These are phyloP conservation scores for Microascus cirrosus DNA, from an alignment of 2,329 filamentous ascomycete genomes.

Conservation along the genomic window DNA sequence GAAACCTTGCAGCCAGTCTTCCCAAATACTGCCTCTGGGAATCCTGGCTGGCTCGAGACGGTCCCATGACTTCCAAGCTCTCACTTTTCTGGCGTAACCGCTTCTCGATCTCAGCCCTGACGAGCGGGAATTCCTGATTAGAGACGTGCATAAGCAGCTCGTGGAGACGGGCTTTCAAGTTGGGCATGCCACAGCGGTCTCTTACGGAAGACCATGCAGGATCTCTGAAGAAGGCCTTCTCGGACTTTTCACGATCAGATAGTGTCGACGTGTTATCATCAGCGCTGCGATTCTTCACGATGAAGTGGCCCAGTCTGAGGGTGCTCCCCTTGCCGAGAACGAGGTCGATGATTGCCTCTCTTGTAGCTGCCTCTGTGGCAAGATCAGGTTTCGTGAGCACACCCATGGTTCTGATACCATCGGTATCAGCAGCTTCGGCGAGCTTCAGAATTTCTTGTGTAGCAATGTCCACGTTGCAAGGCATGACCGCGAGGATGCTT, in stretches of 20 bases:
- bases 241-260: conserved; percentile 16
- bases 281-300: conserved; percentile 35
- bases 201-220: conserved; percentile 19
- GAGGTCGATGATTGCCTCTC: conserved; percentile 26
- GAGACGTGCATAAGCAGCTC: conserved; percentile 27
- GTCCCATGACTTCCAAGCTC: conserved; percentile 17
- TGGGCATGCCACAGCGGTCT: conserved; percentile 20
- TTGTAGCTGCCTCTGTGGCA: conserved; percentile 25
- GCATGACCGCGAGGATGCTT: conserved; percentile 31
- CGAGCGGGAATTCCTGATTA: conserved; percentile 23
- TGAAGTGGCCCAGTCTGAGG: conserved; percentile 33
- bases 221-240: conserved; percentile 23
- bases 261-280: conserved; percentile 24
- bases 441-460: conserved; percentile 27
- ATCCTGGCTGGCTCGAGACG: conserved; percentile 13
- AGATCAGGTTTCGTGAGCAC: conserved; percentile 52
- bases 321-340: conserved; percentile 25
- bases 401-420: conserved; percentile 29
- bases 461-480: conserved; percentile 26
- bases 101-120: conserved; percentile 17
- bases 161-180: conserved; percentile 22
- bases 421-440: conserved; percentile 23
- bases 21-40: conserved; percentile 24
- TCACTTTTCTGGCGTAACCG: conserved; percentile 7
- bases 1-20: conserved; percentile 18